Conservation (phyloP, 2,329 filamentous ascomycete genomes). For the Macroventuria anomochaeta region DNA sequence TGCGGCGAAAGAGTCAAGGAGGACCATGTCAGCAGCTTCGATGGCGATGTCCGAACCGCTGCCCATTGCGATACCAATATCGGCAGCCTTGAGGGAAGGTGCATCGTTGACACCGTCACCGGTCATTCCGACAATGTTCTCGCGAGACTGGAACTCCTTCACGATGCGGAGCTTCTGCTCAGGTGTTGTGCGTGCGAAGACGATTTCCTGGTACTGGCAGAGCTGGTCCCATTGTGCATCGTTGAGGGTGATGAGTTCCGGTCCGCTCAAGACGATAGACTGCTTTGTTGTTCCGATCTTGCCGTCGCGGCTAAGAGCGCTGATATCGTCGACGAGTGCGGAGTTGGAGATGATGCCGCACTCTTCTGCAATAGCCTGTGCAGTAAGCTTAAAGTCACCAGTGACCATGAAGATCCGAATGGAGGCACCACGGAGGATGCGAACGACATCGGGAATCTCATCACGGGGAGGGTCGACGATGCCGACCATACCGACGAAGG, state of each 20-base stretch:
- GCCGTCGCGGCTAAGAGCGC: conserved; percentile 55
- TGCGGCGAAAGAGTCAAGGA: conserved; percentile 73
- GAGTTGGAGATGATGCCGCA: conserved; percentile 72
- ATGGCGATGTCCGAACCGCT: conserved; percentile 67
- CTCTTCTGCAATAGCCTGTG: conserved; percentile 73
- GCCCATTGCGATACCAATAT: conserved; percentile 66
- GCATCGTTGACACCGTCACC: conserved; percentile 59
- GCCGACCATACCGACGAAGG: conserved; percentile 63
- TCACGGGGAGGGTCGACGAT: conserved; percentile 67
- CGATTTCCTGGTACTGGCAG: conserved; percentile 71
- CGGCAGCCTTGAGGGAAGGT: conserved; percentile 64
- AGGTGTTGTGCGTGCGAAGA: conserved; percentile 75
- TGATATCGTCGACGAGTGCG: conserved; percentile 59
- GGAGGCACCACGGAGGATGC: conserved; percentile 71
- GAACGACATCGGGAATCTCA: conserved; percentile 65
- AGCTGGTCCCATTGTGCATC: conserved; percentile 73
- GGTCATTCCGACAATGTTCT: conserved; percentile 62
- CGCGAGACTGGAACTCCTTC: conserved; percentile 70
- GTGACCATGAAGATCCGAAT: conserved; percentile 85
- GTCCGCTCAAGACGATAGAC: conserved; percentile 44
- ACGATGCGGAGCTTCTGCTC: conserved; percentile 83
- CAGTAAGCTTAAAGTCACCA: conserved; percentile 77
- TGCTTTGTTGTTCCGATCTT: conserved; percentile 32
- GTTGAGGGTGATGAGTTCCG: conserved; percentile 67
- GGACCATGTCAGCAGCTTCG: conserved; percentile 67